A percentile compares a stretch with the other conserved stretches of the same genome.
phyloP scores from a whole-genome alignment of 257 asterid genomes.

The Lantana camara region DNA sequence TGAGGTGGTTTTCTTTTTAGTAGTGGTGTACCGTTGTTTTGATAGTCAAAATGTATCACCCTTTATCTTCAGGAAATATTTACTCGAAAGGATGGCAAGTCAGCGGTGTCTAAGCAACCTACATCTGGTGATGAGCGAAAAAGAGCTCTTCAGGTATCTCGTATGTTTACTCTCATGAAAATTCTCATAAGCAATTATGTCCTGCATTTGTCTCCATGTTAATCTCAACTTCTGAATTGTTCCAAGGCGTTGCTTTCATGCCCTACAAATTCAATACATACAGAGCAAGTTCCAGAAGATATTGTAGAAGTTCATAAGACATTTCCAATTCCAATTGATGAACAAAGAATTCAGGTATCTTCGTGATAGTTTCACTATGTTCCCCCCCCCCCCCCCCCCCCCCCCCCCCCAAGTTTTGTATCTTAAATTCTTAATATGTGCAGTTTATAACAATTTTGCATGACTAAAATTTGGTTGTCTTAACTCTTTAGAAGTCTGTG shows the following conservation, averaged over 20 bases:
- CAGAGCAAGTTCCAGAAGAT: conserved; percentile 54
- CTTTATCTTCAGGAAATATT: conserved; percentile 50
- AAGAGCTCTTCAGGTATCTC: conserved; percentile 68
- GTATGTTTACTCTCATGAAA: conserved; percentile 14
- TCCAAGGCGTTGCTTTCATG: conserved; percentile 71
- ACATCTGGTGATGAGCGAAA: conserved; percentile 50
- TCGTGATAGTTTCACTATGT: conserved; percentile 21
- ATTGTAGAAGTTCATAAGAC: conserved; percentile 57
- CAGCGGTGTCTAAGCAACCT: conserved; percentile 73
- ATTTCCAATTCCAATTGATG: conserved; percentile 60
- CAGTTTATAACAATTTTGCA: not conserved
- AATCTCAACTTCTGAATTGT: conserved; percentile 27
- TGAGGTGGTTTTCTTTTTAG: too few relatives aligned
- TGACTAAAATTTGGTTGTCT: too few relatives aligned
- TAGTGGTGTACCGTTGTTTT: conserved; percentile 14
- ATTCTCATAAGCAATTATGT: not conserved
- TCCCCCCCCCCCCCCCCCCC: too few relatives aligned
- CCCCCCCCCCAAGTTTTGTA: conserved; percentile 4
- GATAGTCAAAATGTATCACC: not conserved
- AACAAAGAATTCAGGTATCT: conserved; percentile 50
- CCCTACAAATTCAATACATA: conserved; percentile 74
- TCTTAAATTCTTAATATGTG: conserved; percentile 1
- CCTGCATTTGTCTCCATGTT: conserved; percentile 16
- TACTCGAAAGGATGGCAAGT: conserved; percentile 54
- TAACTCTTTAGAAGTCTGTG: not conserved